phyloP scores from a whole-genome alignment of 2,329 filamentous ascomycete genomes.

The Chlorencoelia australis region DNA sequence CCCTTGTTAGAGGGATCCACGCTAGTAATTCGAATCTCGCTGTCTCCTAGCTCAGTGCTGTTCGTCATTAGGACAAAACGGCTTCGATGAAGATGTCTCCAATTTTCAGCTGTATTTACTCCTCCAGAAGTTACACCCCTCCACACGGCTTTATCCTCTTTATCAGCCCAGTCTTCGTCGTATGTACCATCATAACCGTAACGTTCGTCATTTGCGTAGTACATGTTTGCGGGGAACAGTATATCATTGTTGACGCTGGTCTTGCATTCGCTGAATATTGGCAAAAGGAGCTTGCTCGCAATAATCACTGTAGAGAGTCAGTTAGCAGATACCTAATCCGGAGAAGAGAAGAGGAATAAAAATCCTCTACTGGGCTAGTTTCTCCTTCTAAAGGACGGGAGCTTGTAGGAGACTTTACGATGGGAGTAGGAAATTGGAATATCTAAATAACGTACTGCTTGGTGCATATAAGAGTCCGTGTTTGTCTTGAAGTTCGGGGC shows the following conservation, averaged over 20 bases:
- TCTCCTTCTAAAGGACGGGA: too few species aligned
- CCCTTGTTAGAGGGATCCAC: conserved; percentile 29
- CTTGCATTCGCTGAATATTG: conserved; percentile 54
- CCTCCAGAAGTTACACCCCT: conserved; percentile 56
- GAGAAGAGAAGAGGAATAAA: too few species aligned
- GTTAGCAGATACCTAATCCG: too few species aligned
- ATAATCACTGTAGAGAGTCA: too few species aligned
- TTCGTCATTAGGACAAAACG: conserved; percentile 48
- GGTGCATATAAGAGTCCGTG: conserved; percentile 50
- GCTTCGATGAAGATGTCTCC: conserved; percentile 46
- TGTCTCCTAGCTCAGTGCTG: conserved; percentile 34
- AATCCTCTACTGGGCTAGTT: too few species aligned
- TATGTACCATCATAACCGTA: conserved; percentile 47
- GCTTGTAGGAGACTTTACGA: too few species aligned
- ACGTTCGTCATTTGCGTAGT: conserved; percentile 46
- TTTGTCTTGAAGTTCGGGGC: conserved; percentile 37
- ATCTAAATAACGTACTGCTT: conserved; percentile 41
- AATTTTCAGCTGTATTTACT: conserved; percentile 37
- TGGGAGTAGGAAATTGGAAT: too few species aligned
- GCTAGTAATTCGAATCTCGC: conserved; percentile 28
- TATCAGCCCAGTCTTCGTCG: conserved; percentile 48
- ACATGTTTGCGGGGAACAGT: conserved; percentile 55
- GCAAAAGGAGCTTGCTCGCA: conserved; percentile 44
- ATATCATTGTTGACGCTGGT: conserved; percentile 54
- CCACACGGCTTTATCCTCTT: conserved; percentile 49